Evolutionary conservation across 139 green algal species (phyloP), one percentile per base, ranked within the genome.

Genomic region (Micractinium conductrix): DNA sequence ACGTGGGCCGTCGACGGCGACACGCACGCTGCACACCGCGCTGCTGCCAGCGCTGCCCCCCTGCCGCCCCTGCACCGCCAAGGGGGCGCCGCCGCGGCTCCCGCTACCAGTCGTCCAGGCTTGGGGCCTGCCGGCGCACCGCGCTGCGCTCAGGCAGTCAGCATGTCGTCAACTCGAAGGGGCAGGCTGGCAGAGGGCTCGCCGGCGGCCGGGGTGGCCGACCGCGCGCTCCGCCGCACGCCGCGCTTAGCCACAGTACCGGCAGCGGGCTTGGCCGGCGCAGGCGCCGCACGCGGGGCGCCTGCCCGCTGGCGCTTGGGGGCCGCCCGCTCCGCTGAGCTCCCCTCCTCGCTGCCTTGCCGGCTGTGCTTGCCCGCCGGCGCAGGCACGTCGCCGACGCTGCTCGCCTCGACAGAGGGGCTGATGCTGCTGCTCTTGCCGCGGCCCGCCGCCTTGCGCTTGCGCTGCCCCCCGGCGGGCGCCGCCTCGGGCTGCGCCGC

Each of bases 101-200:
- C n/a, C n/a, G n/a, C n/a, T n/a, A n/a, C n/a, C n/a, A n/a, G n/a
- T n/a, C n/a, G n/a, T n/a, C n/a, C n/a, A n/a, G n/a, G n/a, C 48
- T 22, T 22, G 10, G 48, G 48, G 48, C 14, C 48, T 22, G 48
- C 48, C 12, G 48, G 48, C 12, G 10, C 12, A 58, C 12, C 14
- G 12, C 48, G 48, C 12, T 58, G 48, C 10, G 48, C 44, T 33
- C 45, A 80, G 33, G 60, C 78, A 19, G 42, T 17, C 78, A 83
- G 42, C 44, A 83, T 63, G 78, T 83, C 78, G 30, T 83, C 78
- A 7, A 83, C 78, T 45, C 74, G 74, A 26, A 62, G 42, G 0
- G 78, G 78, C 42, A 83, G 62, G 62, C 35, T 30, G 19, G 26
- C 53, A 19, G 53, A 62, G 8, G 53, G 53, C 42, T 67, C 43